A percentile compares a stretch with the other conserved stretches of the same genome.
phyloP scores from a whole-genome alignment of 192 early-diverging fungal species.

The Dispira simplex region DNA sequence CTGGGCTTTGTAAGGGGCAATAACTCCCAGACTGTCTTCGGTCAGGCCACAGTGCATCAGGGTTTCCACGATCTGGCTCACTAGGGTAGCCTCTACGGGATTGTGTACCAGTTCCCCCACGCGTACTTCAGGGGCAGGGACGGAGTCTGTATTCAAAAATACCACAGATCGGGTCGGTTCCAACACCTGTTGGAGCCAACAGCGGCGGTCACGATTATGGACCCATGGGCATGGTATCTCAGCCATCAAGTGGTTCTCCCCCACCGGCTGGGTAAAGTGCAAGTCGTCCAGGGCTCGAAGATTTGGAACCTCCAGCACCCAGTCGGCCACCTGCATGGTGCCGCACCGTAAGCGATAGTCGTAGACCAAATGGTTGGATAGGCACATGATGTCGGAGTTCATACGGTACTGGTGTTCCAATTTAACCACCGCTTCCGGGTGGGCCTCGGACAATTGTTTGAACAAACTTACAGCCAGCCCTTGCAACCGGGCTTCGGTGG shows the following conservation, averaged over 20 bases:
- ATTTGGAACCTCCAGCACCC: constrained; percentile 26
- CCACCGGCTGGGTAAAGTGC: not conserved
- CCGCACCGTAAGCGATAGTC: constrained; percentile 63
- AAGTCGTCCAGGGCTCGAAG: constrained; percentile 3
- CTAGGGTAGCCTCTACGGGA: constrained; percentile 44
- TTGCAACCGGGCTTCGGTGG: constrained; percentile 17
- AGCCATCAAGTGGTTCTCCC: not conserved
- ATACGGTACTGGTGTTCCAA: constrained; percentile 86
- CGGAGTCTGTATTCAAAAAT: constrained; percentile 66
- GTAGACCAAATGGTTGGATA: constrained; percentile 76
- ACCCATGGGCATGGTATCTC: not conserved
- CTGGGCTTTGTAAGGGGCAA: constrained; percentile 75
- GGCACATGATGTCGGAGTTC: constrained; percentile 79
- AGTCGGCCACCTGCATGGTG: constrained; percentile 39
- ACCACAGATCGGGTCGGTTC: constrained; percentile 50
- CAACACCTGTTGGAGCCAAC: constrained; percentile 51
- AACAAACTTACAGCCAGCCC: constrained; percentile 56
- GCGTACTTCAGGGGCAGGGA: constrained; percentile 44
- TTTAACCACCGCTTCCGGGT: constrained; percentile 58
- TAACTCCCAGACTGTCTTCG: constrained; percentile 52
- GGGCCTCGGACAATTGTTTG: constrained; percentile 57
- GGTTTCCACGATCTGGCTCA: constrained; percentile 34
- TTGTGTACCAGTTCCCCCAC: constrained; percentile 48
- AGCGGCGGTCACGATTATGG: constrained; percentile 6
- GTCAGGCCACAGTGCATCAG: constrained; percentile 48